Conservation (phyloP, 106 monocot species). For the Gastrodia elata region DNA sequence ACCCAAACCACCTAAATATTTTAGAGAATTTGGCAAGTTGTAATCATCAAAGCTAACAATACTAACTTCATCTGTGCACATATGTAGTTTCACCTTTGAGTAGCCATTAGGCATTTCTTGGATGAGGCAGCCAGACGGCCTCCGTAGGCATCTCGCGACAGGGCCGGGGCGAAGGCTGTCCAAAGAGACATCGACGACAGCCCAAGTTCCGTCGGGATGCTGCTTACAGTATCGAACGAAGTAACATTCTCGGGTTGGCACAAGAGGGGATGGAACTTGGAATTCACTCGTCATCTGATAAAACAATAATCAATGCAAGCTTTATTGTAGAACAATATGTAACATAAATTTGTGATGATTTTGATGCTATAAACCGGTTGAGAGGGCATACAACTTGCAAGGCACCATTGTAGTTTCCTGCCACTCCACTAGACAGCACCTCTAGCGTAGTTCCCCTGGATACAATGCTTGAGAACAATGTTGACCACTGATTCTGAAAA, state of each 20-base stretch:
- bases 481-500: slow-evolving; percentile 78
- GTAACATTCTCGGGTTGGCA: slow-evolving; percentile 74
- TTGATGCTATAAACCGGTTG: too few relatives aligned
- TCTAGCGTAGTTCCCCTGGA: slow-evolving; percentile 78
- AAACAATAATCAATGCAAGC: too few relatives aligned
- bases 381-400: slow-evolving; percentile 97
- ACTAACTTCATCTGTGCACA: too few relatives aligned
- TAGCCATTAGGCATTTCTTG: slow-evolving; percentile 99
- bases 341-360: not conserved
- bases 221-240: slow-evolving; percentile 94
- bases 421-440: slow-evolving; percentile 89
- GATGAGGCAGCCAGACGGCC: slow-evolving; percentile 90
- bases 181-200: slow-evolving; percentile 87
- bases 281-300: slow-evolving; percentile 89
- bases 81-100: slow-evolving; percentile 46
- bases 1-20: slow-evolving; percentile 75
- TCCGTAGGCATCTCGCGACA: slow-evolving; percentile 43
- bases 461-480: slow-evolving; percentile 72
- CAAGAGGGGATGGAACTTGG: slow-evolving; percentile 89
- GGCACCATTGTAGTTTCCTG: slow-evolving; percentile 96
- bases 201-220: slow-evolving; percentile 87
- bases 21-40: not conserved
- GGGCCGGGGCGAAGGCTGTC: slow-evolving; percentile 68
- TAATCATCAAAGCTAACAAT: not conserved
- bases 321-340: not conserved